These are phyloP conservation scores for Claviceps paspali DNA, from an alignment of 2,329 filamentous ascomycete species.

Conservation along the genomic window DNA sequence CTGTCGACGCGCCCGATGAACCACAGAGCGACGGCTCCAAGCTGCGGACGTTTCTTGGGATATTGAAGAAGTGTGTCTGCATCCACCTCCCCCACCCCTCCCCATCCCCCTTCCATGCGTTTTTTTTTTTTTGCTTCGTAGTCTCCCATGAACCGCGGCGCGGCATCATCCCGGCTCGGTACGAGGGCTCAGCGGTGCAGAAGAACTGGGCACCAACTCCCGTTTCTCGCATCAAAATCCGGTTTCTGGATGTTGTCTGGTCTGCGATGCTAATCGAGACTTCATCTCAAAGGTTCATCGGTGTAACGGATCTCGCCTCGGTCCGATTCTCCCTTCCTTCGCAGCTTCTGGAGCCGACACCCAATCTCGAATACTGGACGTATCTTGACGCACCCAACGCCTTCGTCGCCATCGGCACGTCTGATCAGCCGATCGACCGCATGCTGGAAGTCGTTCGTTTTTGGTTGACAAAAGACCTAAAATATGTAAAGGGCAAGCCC, in stretches of 20 bases:
- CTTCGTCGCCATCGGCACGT: slow-evolving; percentile 70
- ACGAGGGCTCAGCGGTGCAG: too few species aligned
- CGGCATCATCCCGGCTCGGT: too few species aligned
- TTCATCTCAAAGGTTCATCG: slow-evolving; percentile 97
- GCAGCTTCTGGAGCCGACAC: slow-evolving; percentile 87
- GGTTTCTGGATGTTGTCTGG: too few species aligned
- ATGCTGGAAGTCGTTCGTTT: slow-evolving; percentile 92
- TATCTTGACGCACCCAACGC: slow-evolving; percentile 92
- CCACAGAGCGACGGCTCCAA: slow-evolving; percentile 67
- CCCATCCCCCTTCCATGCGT: too few species aligned
- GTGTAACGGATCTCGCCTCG: slow-evolving; percentile 85
- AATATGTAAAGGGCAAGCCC: slow-evolving; percentile 96
- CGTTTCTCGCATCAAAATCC: too few species aligned
- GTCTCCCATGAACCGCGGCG: too few species aligned
- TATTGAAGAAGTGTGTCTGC: slow-evolving; percentile 63
- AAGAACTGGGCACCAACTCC: too few species aligned
- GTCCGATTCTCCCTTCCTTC: slow-evolving; percentile 93
- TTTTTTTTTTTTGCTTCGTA: background rate
- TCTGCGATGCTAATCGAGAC: too few species aligned
- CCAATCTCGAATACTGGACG: slow-evolving; percentile 98
- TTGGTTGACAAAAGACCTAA: slow-evolving; percentile 98
- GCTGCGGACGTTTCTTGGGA: slow-evolving; percentile 74
- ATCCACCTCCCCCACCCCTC: background rate
- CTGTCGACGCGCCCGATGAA: slow-evolving; percentile 25
- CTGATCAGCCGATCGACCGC: slow-evolving; percentile 77